These are phyloP conservation scores for Jamesozyma jinghongensis DNA, from an alignment of 805 yeast genomes.

Conservation along the genomic window DNA sequence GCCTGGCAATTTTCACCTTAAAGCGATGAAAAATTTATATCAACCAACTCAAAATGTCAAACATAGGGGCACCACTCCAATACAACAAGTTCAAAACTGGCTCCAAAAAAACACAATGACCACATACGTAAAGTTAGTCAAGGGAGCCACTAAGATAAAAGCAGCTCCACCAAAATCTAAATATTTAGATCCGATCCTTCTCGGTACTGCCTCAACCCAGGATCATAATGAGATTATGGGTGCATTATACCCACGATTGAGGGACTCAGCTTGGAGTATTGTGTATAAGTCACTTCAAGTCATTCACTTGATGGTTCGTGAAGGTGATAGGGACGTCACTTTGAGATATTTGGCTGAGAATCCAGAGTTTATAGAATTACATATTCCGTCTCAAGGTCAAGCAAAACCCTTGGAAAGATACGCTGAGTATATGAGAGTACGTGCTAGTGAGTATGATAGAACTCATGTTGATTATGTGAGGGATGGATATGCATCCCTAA, in stretches of 20 bases:
- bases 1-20: too few species aligned
- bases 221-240: conserved; percentile 63
- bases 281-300: conserved; percentile 81
- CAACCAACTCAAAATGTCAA: too few species aligned
- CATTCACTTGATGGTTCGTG: conserved; percentile 83
- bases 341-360: conserved; percentile 47
- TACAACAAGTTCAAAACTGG: too few species aligned
- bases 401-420: conserved; percentile 42
- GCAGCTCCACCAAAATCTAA: conserved; percentile 98
- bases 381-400: conserved; percentile 32
- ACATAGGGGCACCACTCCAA: too few species aligned
- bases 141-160: conserved; percentile 68
- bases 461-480: conserved; percentile 71
- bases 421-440: conserved; percentile 55
- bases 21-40: too few species aligned
- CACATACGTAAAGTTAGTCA: conserved; percentile 63
- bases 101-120: conserved; percentile 13
- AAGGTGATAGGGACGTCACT: conserved; percentile 75
- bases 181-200: conserved; percentile 85
- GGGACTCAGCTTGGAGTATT: conserved; percentile 84
- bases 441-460: conserved; percentile 60
- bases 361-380: conserved; percentile 44
- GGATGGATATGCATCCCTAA: conserved; percentile 46
- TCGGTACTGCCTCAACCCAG: conserved; percentile 31
- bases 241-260: conserved; percentile 50